Evolutionary conservation across 1,284 basidiomycete species (phyloP).

Genomic region (Irpex sp.): DNA sequence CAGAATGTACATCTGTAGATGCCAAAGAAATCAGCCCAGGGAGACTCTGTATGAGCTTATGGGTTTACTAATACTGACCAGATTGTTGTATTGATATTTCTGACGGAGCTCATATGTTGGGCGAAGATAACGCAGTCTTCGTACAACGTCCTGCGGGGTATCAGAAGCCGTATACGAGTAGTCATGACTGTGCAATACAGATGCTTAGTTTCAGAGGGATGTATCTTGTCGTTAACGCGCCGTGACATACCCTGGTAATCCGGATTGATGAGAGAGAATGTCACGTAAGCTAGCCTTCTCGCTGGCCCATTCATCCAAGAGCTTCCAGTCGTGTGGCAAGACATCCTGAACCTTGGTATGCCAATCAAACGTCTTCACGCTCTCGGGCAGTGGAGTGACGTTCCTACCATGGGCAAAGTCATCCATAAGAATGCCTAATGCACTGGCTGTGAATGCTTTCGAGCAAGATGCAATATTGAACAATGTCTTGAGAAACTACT

Average conservation of each 20-base stretch:
- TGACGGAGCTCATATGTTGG: constrained; percentile 37
- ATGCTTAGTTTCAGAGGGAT: background rate
- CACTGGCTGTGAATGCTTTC: constrained; percentile 33
- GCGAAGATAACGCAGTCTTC: constrained; percentile 28
- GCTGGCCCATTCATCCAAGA: constrained; percentile 30
- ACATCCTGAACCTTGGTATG: constrained; percentile 29
- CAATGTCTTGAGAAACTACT: constrained; percentile 25
- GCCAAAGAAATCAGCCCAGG: constrained; percentile 6
- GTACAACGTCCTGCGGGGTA: constrained; percentile 23
- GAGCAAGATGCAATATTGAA: constrained; percentile 31
- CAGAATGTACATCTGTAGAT: constrained; percentile 34
- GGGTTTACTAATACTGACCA: constrained; percentile 19
- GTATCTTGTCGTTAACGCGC: too few relatives aligned
- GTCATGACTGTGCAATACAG: constrained; percentile 27
- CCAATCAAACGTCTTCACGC: constrained; percentile 29
- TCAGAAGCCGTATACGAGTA: constrained; percentile 28
- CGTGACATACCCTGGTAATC: constrained; percentile 19
- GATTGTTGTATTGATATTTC: constrained; percentile 38
- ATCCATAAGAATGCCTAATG: constrained; percentile 34
- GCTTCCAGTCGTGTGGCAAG: constrained; percentile 27
- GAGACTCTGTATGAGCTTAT: too few relatives aligned
- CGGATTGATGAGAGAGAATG: constrained; percentile 22
- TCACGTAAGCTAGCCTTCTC: constrained; percentile 29
- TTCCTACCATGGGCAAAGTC: constrained; percentile 30
- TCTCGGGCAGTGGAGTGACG: constrained; percentile 28